A percentile compares a stretch with the other conserved stretches of the same genome.
Conservation (phyloP, 768 basidiomycete species). For the Hebeloma cylindrosporum region DNA sequence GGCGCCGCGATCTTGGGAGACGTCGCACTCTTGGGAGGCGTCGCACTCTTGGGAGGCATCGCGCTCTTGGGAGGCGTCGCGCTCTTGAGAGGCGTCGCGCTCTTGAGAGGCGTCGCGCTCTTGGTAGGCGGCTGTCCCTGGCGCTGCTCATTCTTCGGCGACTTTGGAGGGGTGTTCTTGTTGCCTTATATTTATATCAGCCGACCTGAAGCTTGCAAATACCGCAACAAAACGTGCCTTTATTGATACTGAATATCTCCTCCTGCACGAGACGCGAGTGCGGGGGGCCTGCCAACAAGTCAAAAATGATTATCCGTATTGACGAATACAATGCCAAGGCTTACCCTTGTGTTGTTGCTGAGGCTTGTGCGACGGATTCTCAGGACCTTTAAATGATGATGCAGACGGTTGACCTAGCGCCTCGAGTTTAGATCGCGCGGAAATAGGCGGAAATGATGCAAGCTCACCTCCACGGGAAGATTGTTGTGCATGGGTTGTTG, state of each 20-base stretch:
- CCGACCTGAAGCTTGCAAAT: conserved; percentile 12
- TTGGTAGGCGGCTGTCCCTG: conserved; percentile 12
- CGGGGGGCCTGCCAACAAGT: conserved; percentile 15
- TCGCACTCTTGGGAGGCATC: conserved; percentile 6
- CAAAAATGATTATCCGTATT: conserved; percentile 13
- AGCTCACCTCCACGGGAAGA: conserved; percentile 15
- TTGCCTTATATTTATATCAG: conserved; percentile 15
- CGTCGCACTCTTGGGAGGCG: conserved; percentile 9
- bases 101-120: conserved; percentile 3
- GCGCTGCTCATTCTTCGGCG: conserved; percentile 15
- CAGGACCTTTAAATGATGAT: conserved; percentile 13
- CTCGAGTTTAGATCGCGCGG: conserved; percentile 12
- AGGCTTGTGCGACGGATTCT: conserved; percentile 14
- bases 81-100: too few species aligned
- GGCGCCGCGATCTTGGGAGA: too few species aligned
- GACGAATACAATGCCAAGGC: conserved; percentile 12
- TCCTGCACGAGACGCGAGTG: conserved; percentile 10
- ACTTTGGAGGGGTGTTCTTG: conserved; percentile 13
- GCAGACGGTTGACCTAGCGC: conserved; percentile 15
- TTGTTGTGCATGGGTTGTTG: conserved; percentile 14
- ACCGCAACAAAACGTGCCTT: conserved; percentile 11
- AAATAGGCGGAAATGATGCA: conserved; percentile 9
- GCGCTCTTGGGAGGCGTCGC: conserved; percentile 9
- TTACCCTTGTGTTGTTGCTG: conserved; percentile 18
- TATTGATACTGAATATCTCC: conserved; percentile 12